Evolutionary conservation across 352 stramenopile genomes (phyloP), one percentile per base, ranked within the genome.

Genomic region (Thraustochytrium aureum): DNA sequence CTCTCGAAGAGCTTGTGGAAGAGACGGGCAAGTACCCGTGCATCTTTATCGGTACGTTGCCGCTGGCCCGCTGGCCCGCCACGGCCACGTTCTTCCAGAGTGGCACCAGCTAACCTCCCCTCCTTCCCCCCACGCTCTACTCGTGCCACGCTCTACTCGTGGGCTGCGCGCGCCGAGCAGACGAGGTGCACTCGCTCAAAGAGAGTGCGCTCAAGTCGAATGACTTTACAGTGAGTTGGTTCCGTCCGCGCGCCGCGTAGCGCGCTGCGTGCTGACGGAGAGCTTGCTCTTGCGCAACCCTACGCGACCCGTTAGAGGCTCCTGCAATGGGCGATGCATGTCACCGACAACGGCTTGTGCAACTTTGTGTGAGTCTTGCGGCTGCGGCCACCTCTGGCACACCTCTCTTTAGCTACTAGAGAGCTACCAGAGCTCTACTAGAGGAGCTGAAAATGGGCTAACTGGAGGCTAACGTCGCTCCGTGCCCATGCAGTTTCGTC

Each of bases 121-220:
- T 56, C 26, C 47, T 56, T n/a, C n/a, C n/a, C n/a, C n/a, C n/a
- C n/a, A n/a, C n/a, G n/a, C n/a, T n/a, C n/a, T n/a, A n/a, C n/a
- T n/a, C n/a, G n/a, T n/a, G n/a, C n/a, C n/a, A n/a, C n/a, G n/a
- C n/a, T n/a, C n/a, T n/a, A n/a, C n/a, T n/a, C n/a, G n/a, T n/a
- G n/a, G n/a, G n/a, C n/a, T 56, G 17, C 47, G 17, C 26, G 47
- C 47, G 47, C 47, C 17, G 26, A 22, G 26, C 47, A 56, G 66
- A 75, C 32, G 66, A 75, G 47, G 42, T 75, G 10, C 66, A 75
- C 47, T 75, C 66, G 66, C 66, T 75, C n/a, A 75, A 75, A 33
- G 65, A 75, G 26, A 43, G 37, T 6, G 45, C 66, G 26, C 66
- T 75, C 17, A 75, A 38, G 12, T 75, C 66, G 37, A 75, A 43